Percentiles rank a stretch among this genome's conserved stretches.
Evolutionary conservation across 208 protist species (phyloP).

Genomic region (Leishmania braziliensis): DNA sequence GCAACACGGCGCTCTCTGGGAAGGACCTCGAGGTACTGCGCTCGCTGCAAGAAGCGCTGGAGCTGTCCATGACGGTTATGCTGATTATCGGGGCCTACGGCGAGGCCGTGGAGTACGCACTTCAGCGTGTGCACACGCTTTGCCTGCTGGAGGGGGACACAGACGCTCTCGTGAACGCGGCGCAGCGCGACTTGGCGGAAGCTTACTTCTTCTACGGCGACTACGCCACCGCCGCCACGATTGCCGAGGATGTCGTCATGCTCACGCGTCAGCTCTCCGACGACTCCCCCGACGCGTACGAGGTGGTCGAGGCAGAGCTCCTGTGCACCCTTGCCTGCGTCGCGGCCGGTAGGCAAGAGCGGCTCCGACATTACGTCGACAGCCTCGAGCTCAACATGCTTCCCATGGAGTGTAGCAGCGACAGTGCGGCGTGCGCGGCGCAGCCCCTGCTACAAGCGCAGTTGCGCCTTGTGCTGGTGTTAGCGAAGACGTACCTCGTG

Average conservation of each 20-base stretch:
- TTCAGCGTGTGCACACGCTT: constrained; percentile 61
- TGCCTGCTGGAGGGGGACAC: constrained; percentile 51
- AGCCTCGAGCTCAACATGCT: constrained; percentile 28
- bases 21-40: constrained; percentile 32
- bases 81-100: constrained; percentile 42
- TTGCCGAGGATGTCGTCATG: constrained; percentile 58
- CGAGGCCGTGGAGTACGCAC: constrained; percentile 46
- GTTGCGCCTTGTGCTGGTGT: constrained; percentile 46
- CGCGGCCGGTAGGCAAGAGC: constrained; percentile 26
- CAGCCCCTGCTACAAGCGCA: constrained; percentile 38
- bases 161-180: constrained; percentile 41
- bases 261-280: constrained; percentile 41
- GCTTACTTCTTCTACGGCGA: constrained; percentile 53
- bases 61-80: constrained; percentile 42
- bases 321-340: constrained; percentile 31
- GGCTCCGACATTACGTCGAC: constrained; percentile 21
- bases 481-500: constrained; percentile 17
- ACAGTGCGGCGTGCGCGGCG: not conserved
- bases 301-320: constrained; percentile 42
- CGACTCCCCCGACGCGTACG: constrained; percentile 30
- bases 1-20: constrained; percentile 8
- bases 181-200: constrained; percentile 55
- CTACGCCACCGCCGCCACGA: constrained; percentile 36
- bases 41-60: constrained; percentile 37
- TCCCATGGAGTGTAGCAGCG: constrained; percentile 12